These are phyloP conservation scores for Vaccinium darrowii DNA, from an alignment of 148 eudicot species.

Conservation along the genomic window DNA sequence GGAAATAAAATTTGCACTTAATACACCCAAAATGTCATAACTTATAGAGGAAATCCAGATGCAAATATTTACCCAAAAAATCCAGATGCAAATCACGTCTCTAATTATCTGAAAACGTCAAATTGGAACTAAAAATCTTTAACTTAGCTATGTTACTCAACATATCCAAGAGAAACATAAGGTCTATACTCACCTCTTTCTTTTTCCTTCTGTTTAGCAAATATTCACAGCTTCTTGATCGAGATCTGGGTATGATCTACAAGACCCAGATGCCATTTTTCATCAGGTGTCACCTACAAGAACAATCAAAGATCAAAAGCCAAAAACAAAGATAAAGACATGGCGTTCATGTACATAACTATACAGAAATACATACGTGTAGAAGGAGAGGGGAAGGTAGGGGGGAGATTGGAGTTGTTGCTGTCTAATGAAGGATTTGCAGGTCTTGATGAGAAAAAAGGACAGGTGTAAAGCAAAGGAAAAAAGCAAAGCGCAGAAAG, in stretches of 20 bases:
- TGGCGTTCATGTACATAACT: not conserved
- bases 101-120: not conserved
- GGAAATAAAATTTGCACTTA: not conserved
- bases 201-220: not conserved
- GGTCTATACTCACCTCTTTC: slow-evolving; percentile 1
- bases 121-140: slow-evolving; percentile 4
- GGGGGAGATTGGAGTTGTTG: not conserved
- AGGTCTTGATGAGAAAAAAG: not conserved
- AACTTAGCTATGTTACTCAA: not conserved
- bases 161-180: not conserved
- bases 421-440: slow-evolving; percentile 8
- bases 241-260: slow-evolving; percentile 69
- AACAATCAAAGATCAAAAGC: slow-evolving; percentile 1
- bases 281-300: slow-evolving; percentile 16
- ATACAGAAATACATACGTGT: no score
- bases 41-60: not conserved
- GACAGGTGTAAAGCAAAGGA: not conserved
- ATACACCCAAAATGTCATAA: not conserved
- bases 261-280: slow-evolving; percentile 41
- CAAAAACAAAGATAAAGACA: not conserved
- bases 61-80: not conserved
- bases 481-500: not conserved
- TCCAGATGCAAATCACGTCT: slow-evolving; percentile 4
- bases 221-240: slow-evolving; percentile 17
- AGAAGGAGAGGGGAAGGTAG: not conserved